Percentiles rank a stretch among this genome's conserved stretches.
Evolutionary conservation across 1,284 basidiomycete species (phyloP).

Genomic region (Entoloma clypeatum): DNA sequence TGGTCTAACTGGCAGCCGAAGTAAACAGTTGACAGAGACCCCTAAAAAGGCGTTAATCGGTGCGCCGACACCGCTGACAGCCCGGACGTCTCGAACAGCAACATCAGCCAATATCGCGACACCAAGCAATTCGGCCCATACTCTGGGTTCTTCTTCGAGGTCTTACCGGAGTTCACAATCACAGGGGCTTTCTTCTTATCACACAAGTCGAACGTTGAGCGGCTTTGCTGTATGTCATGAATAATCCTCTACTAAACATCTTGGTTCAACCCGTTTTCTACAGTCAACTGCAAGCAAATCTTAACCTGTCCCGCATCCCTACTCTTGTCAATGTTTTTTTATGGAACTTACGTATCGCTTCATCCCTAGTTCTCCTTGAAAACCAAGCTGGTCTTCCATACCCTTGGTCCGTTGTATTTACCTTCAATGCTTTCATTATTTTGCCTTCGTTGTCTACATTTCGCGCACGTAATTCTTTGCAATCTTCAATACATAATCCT

Average conservation of each 20-base stretch:
- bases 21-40: constrained; percentile 60
- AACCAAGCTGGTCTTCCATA: constrained; percentile 36
- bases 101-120: constrained; percentile 50
- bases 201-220: constrained; percentile 51
- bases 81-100: constrained; percentile 59
- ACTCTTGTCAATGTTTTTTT: constrained; percentile 13
- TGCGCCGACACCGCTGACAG: constrained; percentile 78
- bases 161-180: constrained; percentile 52
- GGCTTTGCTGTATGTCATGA: constrained; percentile 43
- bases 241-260: neutral
- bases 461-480: constrained; percentile 34
- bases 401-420: constrained; percentile 40
- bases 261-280: constrained; percentile 10
- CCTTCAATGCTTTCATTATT: constrained; percentile 30
- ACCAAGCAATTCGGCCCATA: constrained; percentile 49
- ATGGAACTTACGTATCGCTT: constrained; percentile 17
- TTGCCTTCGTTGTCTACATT: constrained; percentile 20
- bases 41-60: constrained; percentile 85
- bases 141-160: constrained; percentile 46
- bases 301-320: constrained; percentile 4
- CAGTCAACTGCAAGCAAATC: constrained; percentile 45
- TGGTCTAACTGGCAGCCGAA: constrained; percentile 43
- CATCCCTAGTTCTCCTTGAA: constrained; percentile 16
- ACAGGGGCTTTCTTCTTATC: constrained; percentile 50
- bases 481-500: constrained; percentile 40